Evolutionary conservation across 2,329 filamentous ascomycete genomes (phyloP).

Genomic region (Fusarium siculi): DNA sequence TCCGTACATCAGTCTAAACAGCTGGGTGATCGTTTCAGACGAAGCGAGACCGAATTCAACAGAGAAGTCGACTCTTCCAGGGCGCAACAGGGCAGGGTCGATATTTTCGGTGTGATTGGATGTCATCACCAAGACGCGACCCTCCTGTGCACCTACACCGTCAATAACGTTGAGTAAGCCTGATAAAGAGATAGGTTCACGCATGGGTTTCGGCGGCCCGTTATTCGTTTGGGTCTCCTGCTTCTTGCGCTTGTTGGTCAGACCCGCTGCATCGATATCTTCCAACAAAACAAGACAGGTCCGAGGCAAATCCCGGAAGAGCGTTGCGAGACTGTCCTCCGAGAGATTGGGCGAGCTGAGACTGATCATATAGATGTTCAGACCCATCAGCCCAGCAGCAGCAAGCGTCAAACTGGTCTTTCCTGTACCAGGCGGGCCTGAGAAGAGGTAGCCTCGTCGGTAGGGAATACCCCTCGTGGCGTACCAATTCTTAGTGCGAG

Average conservation of each 20-base stretch:
- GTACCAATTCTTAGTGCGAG: constrained; percentile 31
- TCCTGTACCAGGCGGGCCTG: constrained; percentile 34
- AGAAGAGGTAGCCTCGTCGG: constrained; percentile 36
- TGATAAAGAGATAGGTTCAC: constrained; percentile 56
- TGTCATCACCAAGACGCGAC: constrained; percentile 76
- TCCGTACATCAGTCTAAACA: constrained; percentile 24
- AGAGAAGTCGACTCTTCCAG: constrained; percentile 17
- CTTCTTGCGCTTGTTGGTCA: constrained; percentile 12
- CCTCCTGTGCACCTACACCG: constrained; percentile 73
- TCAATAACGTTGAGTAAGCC: constrained; percentile 76
- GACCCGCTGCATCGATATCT: constrained; percentile 25
- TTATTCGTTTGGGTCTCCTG: background rate
- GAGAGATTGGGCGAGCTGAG: constrained; percentile 8
- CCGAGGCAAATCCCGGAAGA: constrained; percentile 12
- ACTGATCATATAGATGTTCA: constrained; percentile 33
- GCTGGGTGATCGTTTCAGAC: background rate
- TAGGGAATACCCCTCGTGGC: constrained; percentile 34
- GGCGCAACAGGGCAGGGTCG: constrained; percentile 15
- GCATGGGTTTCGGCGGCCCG: background rate
- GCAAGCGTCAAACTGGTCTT: constrained; percentile 34
- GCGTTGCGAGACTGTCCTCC: constrained; percentile 17
- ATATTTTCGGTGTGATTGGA: constrained; percentile 62
- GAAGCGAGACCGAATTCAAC: constrained; percentile 23
- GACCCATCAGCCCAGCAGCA: constrained; percentile 23
- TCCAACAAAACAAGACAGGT: constrained; percentile 27